phyloP scores from a whole-genome alignment of 208 protist species.

The Willaertia magna region DNA sequence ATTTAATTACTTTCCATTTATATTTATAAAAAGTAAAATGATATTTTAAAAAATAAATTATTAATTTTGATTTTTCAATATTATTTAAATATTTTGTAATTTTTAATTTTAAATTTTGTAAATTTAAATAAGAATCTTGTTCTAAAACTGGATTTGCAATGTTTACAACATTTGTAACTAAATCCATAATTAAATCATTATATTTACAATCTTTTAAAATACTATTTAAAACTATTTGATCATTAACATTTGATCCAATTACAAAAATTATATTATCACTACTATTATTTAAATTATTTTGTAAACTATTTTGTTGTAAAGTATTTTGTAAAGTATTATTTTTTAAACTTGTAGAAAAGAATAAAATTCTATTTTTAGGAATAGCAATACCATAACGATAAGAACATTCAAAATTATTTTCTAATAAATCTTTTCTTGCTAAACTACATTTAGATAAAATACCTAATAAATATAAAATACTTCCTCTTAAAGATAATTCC shows the following conservation, averaged over 20 bases:
- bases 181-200: not conserved
- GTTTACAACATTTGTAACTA: not conserved
- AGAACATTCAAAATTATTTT: not conserved
- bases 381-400: not conserved
- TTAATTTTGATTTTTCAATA: not conserved
- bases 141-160: not conserved
- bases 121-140: not conserved
- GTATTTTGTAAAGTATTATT: too few species aligned
- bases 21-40: not conserved
- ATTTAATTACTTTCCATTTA: not conserved
- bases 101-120: not conserved
- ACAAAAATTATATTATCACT: too few species aligned
- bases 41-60: not conserved
- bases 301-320: too few species aligned
- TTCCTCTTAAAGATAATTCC: not conserved
- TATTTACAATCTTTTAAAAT: not conserved
- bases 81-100: not conserved
- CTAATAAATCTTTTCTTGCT: not conserved
- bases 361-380: not conserved
- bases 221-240: too few species aligned
- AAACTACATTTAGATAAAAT: conserved; percentile 2
- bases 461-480: not conserved
- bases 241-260: too few species aligned
- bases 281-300: too few species aligned
- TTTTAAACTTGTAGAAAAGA: too few species aligned